Conservation (phyloP, 2,329 filamentous ascomycete genomes). For the Fusarium nygamai region DNA sequence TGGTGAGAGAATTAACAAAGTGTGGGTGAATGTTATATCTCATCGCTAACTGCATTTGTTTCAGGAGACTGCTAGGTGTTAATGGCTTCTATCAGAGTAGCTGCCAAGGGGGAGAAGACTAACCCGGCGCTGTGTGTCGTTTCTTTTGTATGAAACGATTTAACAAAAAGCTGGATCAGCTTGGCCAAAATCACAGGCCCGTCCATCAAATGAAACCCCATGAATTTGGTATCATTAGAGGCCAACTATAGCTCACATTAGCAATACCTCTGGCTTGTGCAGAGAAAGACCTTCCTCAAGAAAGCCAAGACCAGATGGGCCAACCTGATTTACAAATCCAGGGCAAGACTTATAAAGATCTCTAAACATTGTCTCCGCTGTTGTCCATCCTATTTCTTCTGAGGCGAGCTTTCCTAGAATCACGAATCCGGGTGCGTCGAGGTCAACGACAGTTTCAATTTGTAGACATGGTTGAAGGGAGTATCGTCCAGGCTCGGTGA, state of each 20-base stretch:
- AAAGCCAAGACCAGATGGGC: neutral
- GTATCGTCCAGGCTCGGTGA: neutral
- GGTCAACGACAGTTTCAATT: neutral
- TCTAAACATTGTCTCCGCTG: neutral
- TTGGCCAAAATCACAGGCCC: no score
- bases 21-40: no score
- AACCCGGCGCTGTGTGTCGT: neutral
- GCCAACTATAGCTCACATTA: neutral
- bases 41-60: accelerated
- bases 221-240: no score
- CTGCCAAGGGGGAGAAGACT: neutral
- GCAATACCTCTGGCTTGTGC: neutral
- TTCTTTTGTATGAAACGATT: no score
- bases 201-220: no score
- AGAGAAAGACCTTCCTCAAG: neutral
- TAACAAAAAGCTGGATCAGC: no score
- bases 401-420: neutral
- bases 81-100: neutral
- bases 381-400: neutral
- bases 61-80: neutral
- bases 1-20: neutral
- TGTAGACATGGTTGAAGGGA: neutral
- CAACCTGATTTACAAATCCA: neutral
- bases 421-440: neutral
- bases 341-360: neutral